Conservation (phyloP, 345 rosid genomes). For the Pseudoturritis turrita region DNA sequence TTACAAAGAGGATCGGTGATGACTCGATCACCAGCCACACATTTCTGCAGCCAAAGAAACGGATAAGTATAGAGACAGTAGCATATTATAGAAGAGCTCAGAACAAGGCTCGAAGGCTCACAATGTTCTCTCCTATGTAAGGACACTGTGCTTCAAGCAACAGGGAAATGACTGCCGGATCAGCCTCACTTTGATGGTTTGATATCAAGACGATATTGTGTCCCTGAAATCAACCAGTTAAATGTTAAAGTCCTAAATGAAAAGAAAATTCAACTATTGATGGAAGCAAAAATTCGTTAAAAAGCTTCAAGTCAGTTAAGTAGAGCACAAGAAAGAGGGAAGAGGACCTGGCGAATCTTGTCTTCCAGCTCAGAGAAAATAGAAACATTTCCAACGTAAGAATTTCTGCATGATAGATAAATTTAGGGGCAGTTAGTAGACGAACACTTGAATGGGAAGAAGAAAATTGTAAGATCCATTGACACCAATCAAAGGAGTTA, state of each 20-base stretch:
- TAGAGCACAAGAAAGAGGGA: constrained; percentile 1
- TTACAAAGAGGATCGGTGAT: constrained; percentile 94
- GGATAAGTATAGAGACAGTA: constrained; percentile 23
- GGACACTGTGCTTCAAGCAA: constrained; percentile 74
- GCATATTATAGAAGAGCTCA: constrained; percentile 6
- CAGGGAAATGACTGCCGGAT: constrained; percentile 83
- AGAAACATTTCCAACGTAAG: constrained; percentile 72
- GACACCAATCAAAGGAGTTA: not conserved
- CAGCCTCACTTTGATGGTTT: constrained; percentile 98
- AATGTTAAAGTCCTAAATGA: not conserved
- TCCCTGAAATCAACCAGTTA: constrained; percentile 53
- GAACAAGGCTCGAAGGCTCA: constrained; percentile 30
- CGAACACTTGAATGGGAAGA: constrained; percentile 1
- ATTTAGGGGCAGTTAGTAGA: not conserved
- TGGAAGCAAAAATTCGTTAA: not conserved
- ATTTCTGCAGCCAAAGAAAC: constrained; percentile 47
- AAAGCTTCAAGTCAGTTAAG: not conserved
- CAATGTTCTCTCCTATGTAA: constrained; percentile 68
- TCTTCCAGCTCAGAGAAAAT: constrained; percentile 71
- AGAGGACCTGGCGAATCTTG: constrained; percentile 62
- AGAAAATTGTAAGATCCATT: not conserved
- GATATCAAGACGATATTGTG: constrained; percentile 84
- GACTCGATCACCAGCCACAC: constrained; percentile 97
- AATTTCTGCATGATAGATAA: constrained; percentile 50
- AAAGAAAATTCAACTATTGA: constrained; percentile 2